These are phyloP conservation scores for Murraya koenigii DNA, from an alignment of 345 rosid species.

Conservation along the genomic window DNA sequence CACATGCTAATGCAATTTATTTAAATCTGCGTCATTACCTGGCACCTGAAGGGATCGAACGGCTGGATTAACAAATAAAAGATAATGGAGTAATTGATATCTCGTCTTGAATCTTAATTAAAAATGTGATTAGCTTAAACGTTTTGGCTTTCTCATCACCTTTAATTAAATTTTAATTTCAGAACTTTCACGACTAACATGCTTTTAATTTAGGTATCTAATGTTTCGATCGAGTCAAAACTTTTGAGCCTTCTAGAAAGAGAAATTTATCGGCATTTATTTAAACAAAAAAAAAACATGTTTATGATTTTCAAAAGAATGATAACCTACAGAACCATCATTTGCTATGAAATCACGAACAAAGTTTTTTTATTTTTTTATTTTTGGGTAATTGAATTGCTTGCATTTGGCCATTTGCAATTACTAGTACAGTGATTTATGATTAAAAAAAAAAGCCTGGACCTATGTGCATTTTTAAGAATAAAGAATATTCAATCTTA, in stretches of 20 bases:
- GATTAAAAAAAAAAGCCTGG: too few relatives aligned
- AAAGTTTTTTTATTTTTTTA: too few relatives aligned
- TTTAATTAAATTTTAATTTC: not conserved
- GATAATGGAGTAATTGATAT: constrained; percentile 18
- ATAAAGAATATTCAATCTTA: too few relatives aligned
- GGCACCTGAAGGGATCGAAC: constrained; percentile 16
- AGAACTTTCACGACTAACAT: not conserved
- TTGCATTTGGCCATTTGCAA: too few relatives aligned
- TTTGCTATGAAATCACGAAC: not conserved
- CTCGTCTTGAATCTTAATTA: not conserved
- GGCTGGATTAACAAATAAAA: constrained; percentile 12
- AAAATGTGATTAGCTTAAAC: not conserved
- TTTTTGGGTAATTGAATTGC: not conserved
- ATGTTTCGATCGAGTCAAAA: not conserved
- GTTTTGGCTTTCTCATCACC: not conserved
- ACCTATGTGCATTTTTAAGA: too few relatives aligned
- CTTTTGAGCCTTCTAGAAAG: not conserved
- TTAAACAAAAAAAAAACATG: not conserved
- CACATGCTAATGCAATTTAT: not conserved
- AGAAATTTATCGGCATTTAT: not conserved
- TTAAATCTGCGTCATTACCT: not conserved
- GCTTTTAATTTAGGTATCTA: not conserved
- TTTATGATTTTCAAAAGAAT: not conserved
- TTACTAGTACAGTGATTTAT: too few relatives aligned
- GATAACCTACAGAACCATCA: not conserved